Base-by-base conservation (phyloP, 306 rosid species). In the Rosa persica region DNA sequence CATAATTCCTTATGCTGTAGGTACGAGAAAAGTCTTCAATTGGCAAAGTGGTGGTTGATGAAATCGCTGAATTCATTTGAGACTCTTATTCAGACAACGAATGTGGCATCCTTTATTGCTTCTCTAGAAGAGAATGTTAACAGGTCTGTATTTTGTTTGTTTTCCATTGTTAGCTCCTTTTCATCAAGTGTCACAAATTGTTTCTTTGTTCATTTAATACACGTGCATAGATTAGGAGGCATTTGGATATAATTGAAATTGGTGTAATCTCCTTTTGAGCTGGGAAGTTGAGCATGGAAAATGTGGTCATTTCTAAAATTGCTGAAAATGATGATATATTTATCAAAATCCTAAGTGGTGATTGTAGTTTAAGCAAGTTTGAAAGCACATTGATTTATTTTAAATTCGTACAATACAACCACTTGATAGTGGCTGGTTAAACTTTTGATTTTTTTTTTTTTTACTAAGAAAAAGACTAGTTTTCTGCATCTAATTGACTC, bases 91-190 rank as follows among this genome's bases (percentile, higher is more conserved):
- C 95, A 67, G 90, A 90, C 78, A 83, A 87, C 15, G 97, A 90
- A 77, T 92, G 95, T 22, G 97, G 98, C 80, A 94, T 92, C 70
- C 92, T 94, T 74, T 94, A 92, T 87, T 94, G 98, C 88, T 94
- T 94, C 85, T 86, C 98, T 77, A 88, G 97, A 84, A 92, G 89
- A 88, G 98, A 92, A 85, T 94, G 93, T 82, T 97, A 94, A 80
- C 97, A 92, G 93, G 98, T 94, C 27, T 55, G 82, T 76, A 66
- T 62, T 54, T 49, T 62, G 20, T 22, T 10, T 77, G 4, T 23
- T 76, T 80, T 76, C 74, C 17, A 39, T n/a, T 79, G 19, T 72
- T 30, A 30, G 19, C n/a, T 49, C 4, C 38, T 44, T 12, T 49
- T n/a, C 5, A 38, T 76, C 30, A 49, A 49, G 27, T 15, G 38